These are phyloP conservation scores for Chimonanthus praecox DNA, from an alignment of 164 flowering plant species.

Conservation along the genomic window DNA sequence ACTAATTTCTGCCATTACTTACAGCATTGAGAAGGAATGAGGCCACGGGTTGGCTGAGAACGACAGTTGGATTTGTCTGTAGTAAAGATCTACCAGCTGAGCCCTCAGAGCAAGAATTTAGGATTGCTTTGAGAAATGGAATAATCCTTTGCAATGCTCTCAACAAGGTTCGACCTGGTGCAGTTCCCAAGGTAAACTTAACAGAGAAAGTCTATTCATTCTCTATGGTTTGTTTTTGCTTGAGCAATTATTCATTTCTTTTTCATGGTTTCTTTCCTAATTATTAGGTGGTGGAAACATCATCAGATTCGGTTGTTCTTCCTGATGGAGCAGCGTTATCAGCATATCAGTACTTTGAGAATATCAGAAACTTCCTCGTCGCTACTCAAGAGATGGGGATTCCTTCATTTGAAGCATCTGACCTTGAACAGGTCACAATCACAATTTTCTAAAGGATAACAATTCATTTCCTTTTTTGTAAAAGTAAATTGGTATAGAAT, in stretches of 20 bases:
- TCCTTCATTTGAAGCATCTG: slow-evolving; percentile 95
- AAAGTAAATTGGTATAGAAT: too few species aligned
- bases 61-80: slow-evolving; percentile 66
- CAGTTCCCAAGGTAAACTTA: slow-evolving; percentile 64
- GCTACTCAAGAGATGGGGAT: slow-evolving; percentile 78
- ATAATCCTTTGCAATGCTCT: slow-evolving; percentile 74
- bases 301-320: slow-evolving; percentile 61
- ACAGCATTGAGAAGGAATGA: slow-evolving; percentile 73
- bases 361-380: slow-evolving; percentile 86
- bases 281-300: slow-evolving; percentile 80
- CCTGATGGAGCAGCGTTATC: slow-evolving; percentile 97
- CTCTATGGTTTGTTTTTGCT: background rate
- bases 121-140: slow-evolving; percentile 79
- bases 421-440: slow-evolving; percentile 77
- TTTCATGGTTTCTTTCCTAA: background rate
- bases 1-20: background rate
- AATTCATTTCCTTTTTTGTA: background rate
- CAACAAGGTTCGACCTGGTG: slow-evolving; percentile 79
- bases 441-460: background rate
- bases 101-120: slow-evolving; percentile 86
- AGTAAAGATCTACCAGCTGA: slow-evolving; percentile 83
- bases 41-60: slow-evolving; percentile 81
- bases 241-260: background rate
- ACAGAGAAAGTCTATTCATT: background rate
- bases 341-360: slow-evolving; percentile 94